phyloP scores from a whole-genome alignment of 768 basidiomycete genomes.

The Auricularia cornea region DNA sequence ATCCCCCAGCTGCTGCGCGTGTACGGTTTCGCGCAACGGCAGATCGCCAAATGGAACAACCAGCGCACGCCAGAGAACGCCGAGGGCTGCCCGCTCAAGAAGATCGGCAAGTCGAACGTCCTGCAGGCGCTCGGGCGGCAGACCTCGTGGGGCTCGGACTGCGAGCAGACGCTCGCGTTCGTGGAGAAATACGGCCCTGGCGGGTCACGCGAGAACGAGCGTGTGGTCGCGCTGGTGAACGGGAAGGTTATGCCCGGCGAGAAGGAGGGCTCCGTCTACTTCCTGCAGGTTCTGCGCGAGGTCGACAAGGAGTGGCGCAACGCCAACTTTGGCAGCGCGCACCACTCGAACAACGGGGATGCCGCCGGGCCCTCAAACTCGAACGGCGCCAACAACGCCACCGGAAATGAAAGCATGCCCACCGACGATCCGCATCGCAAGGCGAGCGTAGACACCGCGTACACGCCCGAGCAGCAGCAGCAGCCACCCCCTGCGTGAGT shows the following conservation, averaged over 20 bases:
- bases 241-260: slow-evolving; percentile 35
- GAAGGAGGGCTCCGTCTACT: slow-evolving; percentile 39
- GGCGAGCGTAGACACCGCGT: background rate
- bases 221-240: slow-evolving; percentile 42
- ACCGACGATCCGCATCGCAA: background rate
- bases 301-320: slow-evolving; percentile 40
- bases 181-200: slow-evolving; percentile 48
- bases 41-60: slow-evolving; percentile 39
- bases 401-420: background rate
- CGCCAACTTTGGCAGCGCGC: background rate
- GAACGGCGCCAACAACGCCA: background rate
- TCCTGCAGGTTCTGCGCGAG: slow-evolving; percentile 40
- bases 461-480: background rate
- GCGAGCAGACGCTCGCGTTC: slow-evolving; percentile 43
- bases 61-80: slow-evolving; percentile 34
- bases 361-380: background rate
- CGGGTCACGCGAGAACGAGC: slow-evolving; percentile 42
- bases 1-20: slow-evolving; percentile 28
- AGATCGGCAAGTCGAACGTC: slow-evolving; percentile 49
- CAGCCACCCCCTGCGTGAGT: background rate
- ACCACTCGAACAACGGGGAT: background rate
- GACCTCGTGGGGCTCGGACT: slow-evolving; percentile 35
- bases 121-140: slow-evolving; percentile 42
- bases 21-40: slow-evolving; percentile 44
- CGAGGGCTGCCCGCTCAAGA: slow-evolving; percentile 23